A percentile compares a stretch with the other conserved stretches of the same genome.
Evolutionary conservation across 2,329 filamentous ascomycete species (phyloP).

Genomic region (Gnomoniopsis smithogilvyi): DNA sequence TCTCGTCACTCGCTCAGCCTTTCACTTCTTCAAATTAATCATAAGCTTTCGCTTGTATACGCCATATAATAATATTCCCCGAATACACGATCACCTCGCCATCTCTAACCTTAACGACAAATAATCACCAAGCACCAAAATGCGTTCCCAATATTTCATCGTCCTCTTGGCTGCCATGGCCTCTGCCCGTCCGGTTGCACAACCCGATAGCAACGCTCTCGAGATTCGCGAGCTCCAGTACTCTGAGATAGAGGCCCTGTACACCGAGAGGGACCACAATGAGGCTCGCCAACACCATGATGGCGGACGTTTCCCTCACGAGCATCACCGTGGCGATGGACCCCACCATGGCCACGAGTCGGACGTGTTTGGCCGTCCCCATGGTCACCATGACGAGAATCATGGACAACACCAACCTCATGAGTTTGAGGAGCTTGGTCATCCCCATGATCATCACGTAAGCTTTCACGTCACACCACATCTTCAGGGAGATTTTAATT

Average conservation of each 20-base stretch:
- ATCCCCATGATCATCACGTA: background rate
- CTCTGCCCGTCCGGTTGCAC: background rate
- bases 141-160: background rate
- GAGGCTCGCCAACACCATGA: background rate
- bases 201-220: background rate
- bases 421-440: background rate
- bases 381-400: no score
- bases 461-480: background rate
- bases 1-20: background rate
- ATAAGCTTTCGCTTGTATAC: no score
- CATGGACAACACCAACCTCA: background rate
- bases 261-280: background rate
- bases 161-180: slow-evolving; percentile 2
- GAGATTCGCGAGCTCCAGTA: background rate
- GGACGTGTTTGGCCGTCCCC: no score
- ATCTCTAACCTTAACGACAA: background rate
- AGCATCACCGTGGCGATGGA: no score
- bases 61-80: background rate
- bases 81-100: background rate
- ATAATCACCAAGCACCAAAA: background rate
- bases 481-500: no score
- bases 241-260: background rate
- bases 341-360: background rate
- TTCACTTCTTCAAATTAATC: background rate
- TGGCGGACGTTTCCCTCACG: no score